These are phyloP conservation scores for Amyloporia xantha DNA, from an alignment of 768 basidiomycete species.

Conservation along the genomic window DNA sequence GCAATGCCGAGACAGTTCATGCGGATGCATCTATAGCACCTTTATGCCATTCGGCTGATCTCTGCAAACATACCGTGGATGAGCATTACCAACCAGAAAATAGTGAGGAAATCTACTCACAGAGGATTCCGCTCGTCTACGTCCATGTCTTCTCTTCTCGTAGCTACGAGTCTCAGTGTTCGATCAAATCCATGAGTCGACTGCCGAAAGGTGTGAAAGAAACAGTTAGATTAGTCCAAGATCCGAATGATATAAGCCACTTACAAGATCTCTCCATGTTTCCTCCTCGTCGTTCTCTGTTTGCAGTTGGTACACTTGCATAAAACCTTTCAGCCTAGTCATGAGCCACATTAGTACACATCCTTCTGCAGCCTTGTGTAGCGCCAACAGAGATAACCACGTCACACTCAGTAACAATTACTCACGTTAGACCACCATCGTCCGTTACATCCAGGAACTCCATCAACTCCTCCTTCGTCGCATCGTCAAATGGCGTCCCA, in stretches of 20 bases:
- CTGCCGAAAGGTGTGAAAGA: conserved; percentile 29
- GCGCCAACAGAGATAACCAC: no score
- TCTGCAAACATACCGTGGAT: background rate
- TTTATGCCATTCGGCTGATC: background rate
- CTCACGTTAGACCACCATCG: conserved; percentile 67
- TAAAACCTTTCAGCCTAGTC: conserved; percentile 68
- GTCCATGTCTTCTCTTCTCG: conserved; percentile 47
- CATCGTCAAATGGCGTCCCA: conserved; percentile 70
- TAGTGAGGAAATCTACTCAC: background rate
- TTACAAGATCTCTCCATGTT: conserved; percentile 76
- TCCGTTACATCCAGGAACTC: conserved; percentile 73
- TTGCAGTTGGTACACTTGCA: conserved; percentile 82
- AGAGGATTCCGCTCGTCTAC: conserved; percentile 9
- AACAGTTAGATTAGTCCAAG: background rate
- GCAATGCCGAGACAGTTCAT: background rate
- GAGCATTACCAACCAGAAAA: no score
- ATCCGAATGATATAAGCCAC: conserved; percentile 14
- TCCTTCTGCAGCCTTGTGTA: no score
- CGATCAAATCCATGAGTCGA: conserved; percentile 75
- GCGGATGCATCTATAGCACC: background rate
- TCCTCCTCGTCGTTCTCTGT: conserved; percentile 80
- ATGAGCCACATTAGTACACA: background rate
- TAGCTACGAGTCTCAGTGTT: conserved; percentile 49
- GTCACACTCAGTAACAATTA: conserved; percentile 10
- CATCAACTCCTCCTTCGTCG: conserved; percentile 70